Base-by-base conservation (phyloP, 2,329 filamentous ascomycete species). In the Metarhizium humberi region DNA sequence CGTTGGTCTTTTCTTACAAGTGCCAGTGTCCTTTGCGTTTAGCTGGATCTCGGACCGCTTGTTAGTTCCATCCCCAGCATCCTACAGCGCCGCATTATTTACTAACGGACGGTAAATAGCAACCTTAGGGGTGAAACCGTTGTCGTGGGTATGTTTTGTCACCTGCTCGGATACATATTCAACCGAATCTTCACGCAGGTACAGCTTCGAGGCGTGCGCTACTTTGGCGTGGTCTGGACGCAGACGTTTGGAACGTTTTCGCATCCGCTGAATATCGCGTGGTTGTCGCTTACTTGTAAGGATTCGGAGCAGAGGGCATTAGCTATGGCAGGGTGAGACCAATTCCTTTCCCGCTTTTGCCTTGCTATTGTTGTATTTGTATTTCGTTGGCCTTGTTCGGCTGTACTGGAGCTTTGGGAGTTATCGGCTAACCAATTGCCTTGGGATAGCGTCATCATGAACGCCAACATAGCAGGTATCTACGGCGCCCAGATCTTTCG, bases 401-500 rank as follows among this genome's bases (percentile, higher is more conserved):
- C 13, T 43, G 40, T 43, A 4, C 34, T 36, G 7, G 8, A 36
- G 13, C 34, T 8, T 36, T 36, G 34, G 18, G 18, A 2, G 8
- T 36, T 25, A 29, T 6, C 6, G 58, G 49, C 25, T 45, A 46
- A 38, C 11, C 1, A 46, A 51, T 11, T 36, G 7, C 1, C 4
- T 25, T n/a, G 43, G 4, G n/a, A 50, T 29, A 76, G 74, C 67
- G 73, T 82, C 52, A 81, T 84, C 57, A 84, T 84, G 80, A 77
- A 78, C 20, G 81, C 79, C 50, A 85, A 85, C 59, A 79, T 78
- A 30, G 80, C 80, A 0, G 80, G 80, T 25, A 84, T 85, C 52
- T 80, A 81, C 54, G 81, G 81, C 3, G 79, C 79, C 0, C 80
- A 84, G 62, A 78, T 84, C 57, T 84, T 84, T 72, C 76, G 76